These are phyloP conservation scores for Magnolia changhungtana DNA, from an alignment of 164 flowering plant species.

Conservation along the genomic window DNA sequence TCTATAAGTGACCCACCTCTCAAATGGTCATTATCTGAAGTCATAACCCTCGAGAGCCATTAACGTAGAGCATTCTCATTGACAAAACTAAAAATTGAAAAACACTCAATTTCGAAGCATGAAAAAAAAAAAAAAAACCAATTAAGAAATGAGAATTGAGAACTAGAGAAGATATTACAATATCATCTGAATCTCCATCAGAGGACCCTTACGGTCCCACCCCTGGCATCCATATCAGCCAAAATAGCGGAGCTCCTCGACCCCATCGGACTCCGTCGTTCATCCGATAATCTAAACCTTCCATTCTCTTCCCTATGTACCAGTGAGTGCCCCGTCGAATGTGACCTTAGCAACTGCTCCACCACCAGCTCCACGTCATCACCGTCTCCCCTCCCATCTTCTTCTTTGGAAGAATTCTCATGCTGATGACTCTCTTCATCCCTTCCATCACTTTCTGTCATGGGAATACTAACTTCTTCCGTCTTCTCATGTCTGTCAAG, in stretches of 20 bases:
- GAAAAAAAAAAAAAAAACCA: background rate
- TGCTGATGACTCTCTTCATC: constrained; percentile 8
- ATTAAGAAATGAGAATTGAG: background rate
- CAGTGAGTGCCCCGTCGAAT: constrained; percentile 59
- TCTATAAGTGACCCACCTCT: too few species aligned
- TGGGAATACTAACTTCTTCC: background rate
- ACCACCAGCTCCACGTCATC: background rate
- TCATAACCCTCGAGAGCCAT: too few species aligned
- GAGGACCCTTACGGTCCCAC: background rate
- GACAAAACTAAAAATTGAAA: background rate
- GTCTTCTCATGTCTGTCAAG: constrained; percentile 34
- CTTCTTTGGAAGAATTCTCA: constrained; percentile 30
- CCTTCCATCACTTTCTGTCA: background rate
- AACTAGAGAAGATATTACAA: background rate
- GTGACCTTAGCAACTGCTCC: constrained; percentile 45
- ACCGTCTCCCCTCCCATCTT: constrained; percentile 12
- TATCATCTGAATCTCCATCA: background rate
- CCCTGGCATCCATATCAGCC: background rate
- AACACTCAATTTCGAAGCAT: background rate
- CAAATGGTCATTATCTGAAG: too few species aligned
- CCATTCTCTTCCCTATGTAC: background rate
- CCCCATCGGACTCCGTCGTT: background rate
- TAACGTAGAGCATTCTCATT: too few species aligned
- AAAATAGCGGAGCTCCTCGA: background rate
- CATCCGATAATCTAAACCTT: background rate